Evolutionary conservation across 2,329 filamentous ascomycete species (phyloP), one percentile per base, ranked within the genome.

Genomic region (Tolypocladium tropicale): DNA sequence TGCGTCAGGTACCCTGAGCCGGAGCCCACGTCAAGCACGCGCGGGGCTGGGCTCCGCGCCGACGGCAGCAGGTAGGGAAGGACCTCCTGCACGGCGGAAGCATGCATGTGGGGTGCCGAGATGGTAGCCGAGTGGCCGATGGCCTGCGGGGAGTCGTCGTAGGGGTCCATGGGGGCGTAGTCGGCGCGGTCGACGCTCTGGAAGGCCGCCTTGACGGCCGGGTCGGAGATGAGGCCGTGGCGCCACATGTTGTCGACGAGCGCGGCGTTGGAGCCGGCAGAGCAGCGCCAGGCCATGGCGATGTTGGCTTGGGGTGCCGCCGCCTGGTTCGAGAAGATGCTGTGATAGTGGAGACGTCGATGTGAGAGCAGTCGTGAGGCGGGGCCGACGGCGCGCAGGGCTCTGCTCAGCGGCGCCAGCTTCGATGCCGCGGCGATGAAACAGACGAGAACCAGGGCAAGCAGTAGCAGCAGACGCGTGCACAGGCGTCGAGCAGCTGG

Each of bases 261-360:
- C 56, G 85, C 84, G 43, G 74, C 72, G 70, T 97, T 96, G 32
- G 84, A 83, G 5, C 74, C 73, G 58, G 90, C 93, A 7, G 86
- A 88, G 70, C 88, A 90, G 62, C 84, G 83, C 94, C 94, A 99
- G 58, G 93, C 92, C 94, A 99, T 97, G 58, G 58, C 70, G 63
- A 69, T 21, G 53, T 23, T 9, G 25, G 53, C 18, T 7, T 54
- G 53, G 53, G 53, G 36, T 2, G 37, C 34, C 14, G 12, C 56
- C 54, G 34, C 56, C 52, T 33, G 51, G 30, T 16, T 52, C 52
- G 25, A 25, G 46, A 32, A 49, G 9, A 2, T 4, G 3, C 18
- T 16, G 11, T 46, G 28, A 9, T 49, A 28, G 25, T 16, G 43
- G 14, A 1, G 28, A 4, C 11, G 18, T 12, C 18, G 18, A 32